These are phyloP conservation scores for Hypoxylon lienhwacheense DNA, from an alignment of 495 filamentous ascomycete species.

Conservation along the genomic window DNA sequence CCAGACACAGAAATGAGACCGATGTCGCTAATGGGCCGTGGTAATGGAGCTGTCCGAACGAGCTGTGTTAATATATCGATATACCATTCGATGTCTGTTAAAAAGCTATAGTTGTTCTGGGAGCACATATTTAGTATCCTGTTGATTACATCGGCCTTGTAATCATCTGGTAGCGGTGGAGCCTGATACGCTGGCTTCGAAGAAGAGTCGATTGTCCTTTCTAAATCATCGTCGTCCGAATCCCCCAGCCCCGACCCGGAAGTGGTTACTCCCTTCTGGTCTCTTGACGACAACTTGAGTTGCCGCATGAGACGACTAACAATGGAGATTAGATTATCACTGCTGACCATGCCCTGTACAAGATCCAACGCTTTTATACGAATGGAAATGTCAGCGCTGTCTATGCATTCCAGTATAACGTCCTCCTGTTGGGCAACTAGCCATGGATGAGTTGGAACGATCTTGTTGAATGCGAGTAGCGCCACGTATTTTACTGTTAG, in stretches of 20 bases:
- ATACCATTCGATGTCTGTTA: slow-evolving; percentile 96
- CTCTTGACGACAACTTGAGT: slow-evolving; percentile 57
- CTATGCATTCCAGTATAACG: slow-evolving; percentile 92
- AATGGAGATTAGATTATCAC: slow-evolving; percentile 77
- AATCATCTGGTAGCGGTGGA: slow-evolving; percentile 72
- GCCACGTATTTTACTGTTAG: slow-evolving; percentile 91
- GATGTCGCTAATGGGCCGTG: slow-evolving; percentile 38
- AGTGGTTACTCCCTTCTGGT: slow-evolving; percentile 39
- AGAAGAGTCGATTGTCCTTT: slow-evolving; percentile 41
- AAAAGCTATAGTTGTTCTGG: slow-evolving; percentile 80
- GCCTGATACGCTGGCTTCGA: slow-evolving; percentile 41
- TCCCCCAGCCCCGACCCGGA: slow-evolving; percentile 42
- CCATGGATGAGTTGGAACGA: slow-evolving; percentile 83
- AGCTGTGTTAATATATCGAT: slow-evolving; percentile 81
- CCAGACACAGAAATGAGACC: slow-evolving; percentile 46
- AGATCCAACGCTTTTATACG: slow-evolving; percentile 89
- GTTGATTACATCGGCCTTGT: slow-evolving; percentile 74
- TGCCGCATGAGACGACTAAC: slow-evolving; percentile 86
- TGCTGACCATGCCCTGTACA: slow-evolving; percentile 85
- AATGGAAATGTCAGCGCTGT: slow-evolving; percentile 95
- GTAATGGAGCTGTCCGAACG: slow-evolving; percentile 62
- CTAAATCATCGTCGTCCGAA: slow-evolving; percentile 62
- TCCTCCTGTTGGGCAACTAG: slow-evolving; percentile 90
- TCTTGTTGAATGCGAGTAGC: slow-evolving; percentile 88
- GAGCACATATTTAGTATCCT: slow-evolving; percentile 88